Evolutionary conservation across 805 yeast genomes (phyloP).

Genomic region (Saccharomycopsis selenospora): DNA sequence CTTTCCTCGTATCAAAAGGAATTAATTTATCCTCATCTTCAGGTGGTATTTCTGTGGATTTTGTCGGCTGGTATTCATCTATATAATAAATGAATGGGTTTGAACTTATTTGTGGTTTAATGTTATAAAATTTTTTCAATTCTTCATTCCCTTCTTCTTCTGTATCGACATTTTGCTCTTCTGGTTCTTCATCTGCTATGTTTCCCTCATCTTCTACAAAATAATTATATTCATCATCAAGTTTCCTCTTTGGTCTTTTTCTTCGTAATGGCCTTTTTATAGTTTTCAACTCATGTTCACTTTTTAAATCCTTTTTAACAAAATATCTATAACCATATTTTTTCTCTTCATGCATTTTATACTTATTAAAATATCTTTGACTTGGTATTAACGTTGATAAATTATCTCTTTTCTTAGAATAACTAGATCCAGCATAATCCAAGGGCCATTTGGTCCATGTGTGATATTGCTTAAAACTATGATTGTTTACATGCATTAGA

Average conservation of each 20-base stretch:
- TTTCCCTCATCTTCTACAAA: too few species aligned
- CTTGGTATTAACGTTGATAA: too few species aligned
- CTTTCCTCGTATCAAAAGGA: conserved; percentile 20
- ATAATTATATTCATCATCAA: too few species aligned
- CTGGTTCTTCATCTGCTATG: too few species aligned
- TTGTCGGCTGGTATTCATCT: conserved; percentile 16
- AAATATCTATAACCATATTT: too few species aligned
- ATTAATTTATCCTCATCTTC: conserved; percentile 6
- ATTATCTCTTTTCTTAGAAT: too few species aligned
- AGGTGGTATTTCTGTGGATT: conserved; percentile 20
- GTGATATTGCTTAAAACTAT: conserved; percentile 29
- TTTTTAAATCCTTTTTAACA: too few species aligned
- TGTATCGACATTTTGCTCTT: conserved; percentile 9
- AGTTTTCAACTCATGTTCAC: too few species aligned
- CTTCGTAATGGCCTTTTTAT: too few species aligned
- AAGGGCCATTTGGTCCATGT: conserved; percentile 61
- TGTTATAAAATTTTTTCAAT: conserved; percentile 19
- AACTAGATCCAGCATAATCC: conserved; percentile 21
- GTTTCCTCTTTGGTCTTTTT: too few species aligned
- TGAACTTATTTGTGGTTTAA: conserved; percentile 22
- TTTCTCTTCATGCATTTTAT: too few species aligned
- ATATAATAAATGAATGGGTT: conserved; percentile 24
- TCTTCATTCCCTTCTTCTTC: conserved; percentile 17
- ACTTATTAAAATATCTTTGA: too few species aligned
- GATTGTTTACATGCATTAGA: conserved; percentile 35